Percentiles rank a stretch among this genome's conserved stretches.
These are phyloP conservation scores for Fusarium sororula DNA, from an alignment of 2,329 filamentous ascomycete species.

Conservation along the genomic window DNA sequence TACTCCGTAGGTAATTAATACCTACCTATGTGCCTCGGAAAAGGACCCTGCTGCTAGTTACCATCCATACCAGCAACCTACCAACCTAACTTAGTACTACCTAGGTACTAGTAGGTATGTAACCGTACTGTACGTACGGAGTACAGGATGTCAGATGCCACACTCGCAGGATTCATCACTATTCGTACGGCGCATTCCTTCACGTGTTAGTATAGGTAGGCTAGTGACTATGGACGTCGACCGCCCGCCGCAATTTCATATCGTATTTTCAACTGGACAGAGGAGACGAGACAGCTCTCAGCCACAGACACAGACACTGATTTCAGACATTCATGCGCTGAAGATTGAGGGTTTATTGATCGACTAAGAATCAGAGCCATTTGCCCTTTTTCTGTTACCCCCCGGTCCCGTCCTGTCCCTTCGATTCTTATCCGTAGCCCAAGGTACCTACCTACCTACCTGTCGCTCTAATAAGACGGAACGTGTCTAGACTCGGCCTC, in stretches of 20 bases:
- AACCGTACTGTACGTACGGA: not conserved
- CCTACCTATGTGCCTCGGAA: not conserved
- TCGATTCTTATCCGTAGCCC: not conserved
- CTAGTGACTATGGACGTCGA: not conserved
- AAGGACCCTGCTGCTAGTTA: constrained; percentile 14
- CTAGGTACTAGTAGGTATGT: too few relatives aligned
- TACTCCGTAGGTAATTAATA: not conserved
- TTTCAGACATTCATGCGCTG: constrained; percentile 11
- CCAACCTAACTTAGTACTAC: not conserved
- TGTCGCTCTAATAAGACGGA: constrained; percentile 5
- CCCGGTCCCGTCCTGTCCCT: not conserved
- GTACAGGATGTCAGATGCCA: constrained; percentile 10
- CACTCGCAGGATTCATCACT: not conserved
- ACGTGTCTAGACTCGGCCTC: constrained; percentile 16
- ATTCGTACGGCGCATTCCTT: constrained; percentile 27
- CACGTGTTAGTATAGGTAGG: constrained; percentile 24
- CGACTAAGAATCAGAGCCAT: not conserved
- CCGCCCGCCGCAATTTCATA: constrained; percentile 26
- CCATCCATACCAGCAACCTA: not conserved
- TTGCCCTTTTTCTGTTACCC: not conserved
- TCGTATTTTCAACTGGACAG: constrained; percentile 11
- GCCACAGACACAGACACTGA: constrained; percentile 22
- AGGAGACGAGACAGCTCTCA: constrained; percentile 10
- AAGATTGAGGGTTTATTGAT: constrained; percentile 7
- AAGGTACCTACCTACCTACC: not conserved